phyloP scores from a whole-genome alignment of 257 asterid genomes.

The Nicotiana sylvestris region DNA sequence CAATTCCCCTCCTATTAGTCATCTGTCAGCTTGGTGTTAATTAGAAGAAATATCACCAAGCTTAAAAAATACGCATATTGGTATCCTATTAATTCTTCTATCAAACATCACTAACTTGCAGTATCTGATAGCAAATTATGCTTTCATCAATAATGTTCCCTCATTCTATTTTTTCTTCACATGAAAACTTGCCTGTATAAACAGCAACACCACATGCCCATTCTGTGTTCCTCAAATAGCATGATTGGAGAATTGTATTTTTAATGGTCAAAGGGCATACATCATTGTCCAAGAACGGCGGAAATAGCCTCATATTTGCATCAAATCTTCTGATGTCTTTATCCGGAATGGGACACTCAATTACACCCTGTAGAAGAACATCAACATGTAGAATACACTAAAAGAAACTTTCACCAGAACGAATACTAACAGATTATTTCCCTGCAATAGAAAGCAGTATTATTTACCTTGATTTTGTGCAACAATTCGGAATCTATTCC shows the following conservation, averaged over 20 bases:
- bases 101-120: slow-evolving; percentile 1
- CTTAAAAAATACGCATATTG: not conserved
- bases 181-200: slow-evolving; percentile 70
- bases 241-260: slow-evolving; percentile 88
- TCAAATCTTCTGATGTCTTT: slow-evolving; percentile 94
- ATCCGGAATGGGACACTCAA: slow-evolving; percentile 93
- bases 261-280: slow-evolving; percentile 87
- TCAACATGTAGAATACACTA: not conserved
- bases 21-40: not conserved
- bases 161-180: not conserved
- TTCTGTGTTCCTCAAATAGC: slow-evolving; percentile 95
- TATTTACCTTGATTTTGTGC: slow-evolving; percentile 84
- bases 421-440: not conserved
- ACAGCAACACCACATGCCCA: slow-evolving; percentile 99
- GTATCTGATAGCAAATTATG: not conserved
- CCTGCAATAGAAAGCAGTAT: not conserved
- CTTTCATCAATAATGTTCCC: not conserved
- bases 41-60: not conserved
- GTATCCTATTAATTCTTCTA: not conserved
- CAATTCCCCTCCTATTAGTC: not conserved
- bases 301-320: slow-evolving; percentile 91
- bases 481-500: slow-evolving; percentile 88
- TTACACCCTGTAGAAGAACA: slow-evolving; percentile 69
- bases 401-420: slow-evolving; percentile 6
- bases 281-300: slow-evolving; percentile 97